Evolutionary conservation across 2,329 filamentous ascomycete species (phyloP).

Genomic region (Ciborinia camelliae): DNA sequence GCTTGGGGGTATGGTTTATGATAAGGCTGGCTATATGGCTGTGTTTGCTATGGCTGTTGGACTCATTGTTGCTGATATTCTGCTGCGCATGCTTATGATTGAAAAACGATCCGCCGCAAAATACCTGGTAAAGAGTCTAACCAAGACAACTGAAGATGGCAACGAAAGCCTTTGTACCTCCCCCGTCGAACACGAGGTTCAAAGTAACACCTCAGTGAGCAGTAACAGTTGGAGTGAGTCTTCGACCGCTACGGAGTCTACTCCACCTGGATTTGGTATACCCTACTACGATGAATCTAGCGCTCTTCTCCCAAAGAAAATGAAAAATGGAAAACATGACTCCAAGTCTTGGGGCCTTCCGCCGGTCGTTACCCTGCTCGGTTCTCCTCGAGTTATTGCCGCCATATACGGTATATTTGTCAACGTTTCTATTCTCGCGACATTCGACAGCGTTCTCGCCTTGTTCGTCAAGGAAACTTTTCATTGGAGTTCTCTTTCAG

Average conservation of each 20-base stretch:
- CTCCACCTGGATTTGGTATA: constrained; percentile 10
- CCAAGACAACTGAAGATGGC: neutral
- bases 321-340: neutral
- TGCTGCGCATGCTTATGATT: constrained; percentile 51
- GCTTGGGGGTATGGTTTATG: constrained; percentile 24
- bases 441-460: constrained; percentile 53
- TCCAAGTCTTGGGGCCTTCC: constrained; percentile 3
- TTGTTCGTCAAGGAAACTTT: constrained; percentile 54
- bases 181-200: neutral
- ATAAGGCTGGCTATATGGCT: constrained; percentile 52
- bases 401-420: constrained; percentile 43
- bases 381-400: constrained; percentile 36
- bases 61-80: constrained; percentile 51
- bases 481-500: constrained; percentile 51
- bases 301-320: neutral
- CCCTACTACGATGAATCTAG: constrained; percentile 11
- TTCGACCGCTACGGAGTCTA: neutral
- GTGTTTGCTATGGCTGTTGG: constrained; percentile 57
- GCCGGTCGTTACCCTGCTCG: constrained; percentile 25
- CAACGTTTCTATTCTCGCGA: constrained; percentile 48
- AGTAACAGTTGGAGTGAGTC: neutral
- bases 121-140: constrained; percentile 41
- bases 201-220: neutral
- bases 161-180: neutral
- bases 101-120: constrained; percentile 52